Evolutionary conservation across 257 asterid genomes (phyloP).

Genomic region (Scutellaria galericulata): DNA sequence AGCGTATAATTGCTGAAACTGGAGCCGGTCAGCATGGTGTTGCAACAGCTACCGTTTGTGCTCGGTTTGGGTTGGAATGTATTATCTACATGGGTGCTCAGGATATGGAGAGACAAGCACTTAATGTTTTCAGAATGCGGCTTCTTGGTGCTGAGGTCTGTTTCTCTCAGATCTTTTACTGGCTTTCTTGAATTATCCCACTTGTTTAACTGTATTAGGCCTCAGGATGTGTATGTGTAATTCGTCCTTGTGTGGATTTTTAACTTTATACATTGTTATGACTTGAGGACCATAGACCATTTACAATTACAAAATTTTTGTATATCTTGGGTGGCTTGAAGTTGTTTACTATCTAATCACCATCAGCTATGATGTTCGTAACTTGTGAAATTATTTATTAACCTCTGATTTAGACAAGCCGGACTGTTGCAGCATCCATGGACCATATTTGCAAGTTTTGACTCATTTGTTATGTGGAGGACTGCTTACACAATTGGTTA

Average conservation of each 20-base stretch:
- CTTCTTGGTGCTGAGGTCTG: constrained; percentile 97
- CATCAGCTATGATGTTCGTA: constrained; percentile 13
- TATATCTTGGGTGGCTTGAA: constrained; percentile 19
- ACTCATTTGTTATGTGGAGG: background rate
- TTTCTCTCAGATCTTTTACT: constrained; percentile 31
- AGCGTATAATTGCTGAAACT: constrained; percentile 91
- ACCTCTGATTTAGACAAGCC: constrained; percentile 12
- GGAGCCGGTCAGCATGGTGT: constrained; percentile 99
- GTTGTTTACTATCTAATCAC: constrained; percentile 15
- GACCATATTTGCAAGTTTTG: background rate
- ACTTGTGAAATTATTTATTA: constrained; percentile 18
- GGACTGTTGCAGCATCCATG: constrained; percentile 16
- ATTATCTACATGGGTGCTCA: constrained; percentile 95
- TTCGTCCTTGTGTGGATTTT: background rate
- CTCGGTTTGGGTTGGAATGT: constrained; percentile 88
- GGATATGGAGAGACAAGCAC: constrained; percentile 97
- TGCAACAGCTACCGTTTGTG: constrained; percentile 97
- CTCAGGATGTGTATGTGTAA: background rate
- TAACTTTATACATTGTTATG: background rate
- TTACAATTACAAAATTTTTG: background rate
- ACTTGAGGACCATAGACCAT: constrained; percentile 5
- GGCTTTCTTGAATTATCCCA: constrained; percentile 5
- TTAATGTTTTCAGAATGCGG: constrained; percentile 90
- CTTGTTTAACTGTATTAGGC: background rate
- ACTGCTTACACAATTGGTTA: constrained; percentile 7